phyloP scores from a whole-genome alignment of 2,329 filamentous ascomycete species.

The Teratosphaeria nubilosa region DNA sequence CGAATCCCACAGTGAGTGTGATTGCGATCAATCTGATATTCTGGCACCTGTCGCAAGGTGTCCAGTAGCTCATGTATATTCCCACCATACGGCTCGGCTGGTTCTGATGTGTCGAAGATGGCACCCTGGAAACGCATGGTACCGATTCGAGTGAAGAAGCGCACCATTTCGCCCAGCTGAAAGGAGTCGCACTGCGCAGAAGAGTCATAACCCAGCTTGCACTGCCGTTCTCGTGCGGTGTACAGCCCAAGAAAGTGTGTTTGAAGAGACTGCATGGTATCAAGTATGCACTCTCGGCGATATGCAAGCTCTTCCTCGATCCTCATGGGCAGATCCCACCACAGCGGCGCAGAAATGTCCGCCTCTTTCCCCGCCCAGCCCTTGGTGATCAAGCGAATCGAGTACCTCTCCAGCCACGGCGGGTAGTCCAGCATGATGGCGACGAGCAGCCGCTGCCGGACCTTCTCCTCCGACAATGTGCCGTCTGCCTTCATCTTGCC shows the following conservation, averaged over 20 bases:
- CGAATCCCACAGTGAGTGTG: slow-evolving; percentile 65
- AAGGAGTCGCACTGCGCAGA: slow-evolving; percentile 65
- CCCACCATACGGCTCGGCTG: slow-evolving; percentile 45
- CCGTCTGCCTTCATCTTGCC: slow-evolving; percentile 30
- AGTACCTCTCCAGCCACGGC: slow-evolving; percentile 49
- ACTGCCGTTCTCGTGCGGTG: slow-evolving; percentile 57
- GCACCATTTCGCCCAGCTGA: slow-evolving; percentile 67
- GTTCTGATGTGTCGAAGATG: slow-evolving; percentile 28
- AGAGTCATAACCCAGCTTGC: slow-evolving; percentile 64
- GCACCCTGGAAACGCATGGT: slow-evolving; percentile 47
- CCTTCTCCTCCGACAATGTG: slow-evolving; percentile 48
- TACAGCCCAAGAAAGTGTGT: slow-evolving; percentile 59
- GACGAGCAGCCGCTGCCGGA: slow-evolving; percentile 60
- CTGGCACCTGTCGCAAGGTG: slow-evolving; percentile 54
- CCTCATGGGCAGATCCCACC: slow-evolving; percentile 63
- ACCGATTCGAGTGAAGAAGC: slow-evolving; percentile 54
- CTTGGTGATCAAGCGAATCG: slow-evolving; percentile 55
- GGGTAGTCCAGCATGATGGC: slow-evolving; percentile 56
- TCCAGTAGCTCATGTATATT: slow-evolving; percentile 53
- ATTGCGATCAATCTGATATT: slow-evolving; percentile 64
- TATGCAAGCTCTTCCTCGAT: slow-evolving; percentile 61
- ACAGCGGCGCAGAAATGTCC: slow-evolving; percentile 40
- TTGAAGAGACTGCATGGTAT: slow-evolving; percentile 60
- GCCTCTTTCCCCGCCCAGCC: slow-evolving; percentile 50
- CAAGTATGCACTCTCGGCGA: slow-evolving; percentile 56